Base-by-base conservation (phyloP, 768 basidiomycete species). In the Mycena capillaripes region DNA sequence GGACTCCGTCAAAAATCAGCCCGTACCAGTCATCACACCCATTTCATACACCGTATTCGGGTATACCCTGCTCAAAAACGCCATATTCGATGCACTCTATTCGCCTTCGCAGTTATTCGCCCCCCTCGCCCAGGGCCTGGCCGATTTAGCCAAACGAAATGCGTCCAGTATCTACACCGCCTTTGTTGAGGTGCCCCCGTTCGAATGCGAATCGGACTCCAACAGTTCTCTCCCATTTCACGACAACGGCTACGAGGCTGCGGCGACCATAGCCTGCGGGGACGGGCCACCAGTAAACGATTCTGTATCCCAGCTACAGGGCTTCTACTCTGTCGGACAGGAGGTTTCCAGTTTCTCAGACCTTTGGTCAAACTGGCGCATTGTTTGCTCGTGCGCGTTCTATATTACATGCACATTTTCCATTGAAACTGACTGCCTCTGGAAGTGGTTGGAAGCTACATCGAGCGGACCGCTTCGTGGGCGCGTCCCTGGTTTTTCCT, bases 281-380 rank as follows among this genome's bases (percentile, higher is more conserved):
- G 70, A 71, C 30, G 50, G 9, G 21, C 2, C 38, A 14, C n/a
- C 64, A 17, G 58, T 23, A 2, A 36, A 42, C 50, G 65, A 71
- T 21, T 42, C 40, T 3, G 14, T 66, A 10, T 29, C 29, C 19
- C 14, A 56, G 40, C 16, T 66, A 7, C 66, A n/a, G 8, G 12
- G 36, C 9, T 67, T 50, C 23, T 66, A 71, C 25, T 29, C 30
- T 12, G 12, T 11, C 3, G 58, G 25, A 56, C n/a, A 36, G 42
- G 38, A 36, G 55, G 19, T 66, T 12, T 71, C 70, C 12, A 38
- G 34, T 16, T 71, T 71, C 23, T 46, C 57, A 36, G 70, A 71
- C n/a, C 21, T 56, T 6, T 65, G 62, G 57, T 11, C 11, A 11
- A 11, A 38, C 38, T 38, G 38, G 38, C 38, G 38, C 16, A 16